These are phyloP conservation scores for Candida suzukii DNA, from an alignment of 805 yeast genomes.

Conservation along the genomic window DNA sequence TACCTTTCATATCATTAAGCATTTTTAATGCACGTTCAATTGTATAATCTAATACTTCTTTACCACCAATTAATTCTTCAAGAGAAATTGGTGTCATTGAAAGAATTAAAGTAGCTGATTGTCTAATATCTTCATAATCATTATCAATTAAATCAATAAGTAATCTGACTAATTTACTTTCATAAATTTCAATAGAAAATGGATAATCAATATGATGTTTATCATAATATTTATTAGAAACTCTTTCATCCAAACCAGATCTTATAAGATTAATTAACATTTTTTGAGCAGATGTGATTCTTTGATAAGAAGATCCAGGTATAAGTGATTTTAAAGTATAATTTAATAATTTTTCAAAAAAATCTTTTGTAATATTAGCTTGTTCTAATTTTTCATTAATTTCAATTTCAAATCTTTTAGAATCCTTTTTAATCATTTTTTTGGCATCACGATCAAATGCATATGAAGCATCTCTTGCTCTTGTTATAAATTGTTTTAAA, in stretches of 20 bases:
- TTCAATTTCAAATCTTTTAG: conserved; percentile 30
- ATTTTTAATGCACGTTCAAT: conserved; percentile 18
- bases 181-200: conserved; percentile 37
- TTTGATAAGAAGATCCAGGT: conserved; percentile 54
- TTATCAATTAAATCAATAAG: conserved; percentile 58
- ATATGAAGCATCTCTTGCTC: conserved; percentile 66
- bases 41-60: conserved; percentile 12
- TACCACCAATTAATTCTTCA: conserved; percentile 8
- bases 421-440: conserved; percentile 29
- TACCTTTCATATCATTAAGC: conserved; percentile 39
- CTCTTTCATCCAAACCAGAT: conserved; percentile 49
- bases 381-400: conserved; percentile 24
- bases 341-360: conserved; percentile 29
- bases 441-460: conserved; percentile 44
- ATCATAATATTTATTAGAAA: conserved; percentile 30
- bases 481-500: conserved; percentile 51
- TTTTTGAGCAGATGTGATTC: conserved; percentile 41
- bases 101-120: conserved; percentile 38
- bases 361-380: conserved; percentile 29
- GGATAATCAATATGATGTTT: conserved; percentile 40
- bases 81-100: conserved; percentile 33
- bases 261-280: conserved; percentile 38
- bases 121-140: conserved; percentile 74
- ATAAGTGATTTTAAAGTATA: conserved; percentile 32
- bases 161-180: conserved; percentile 31